Evolutionary conservation across 176 grass and related monocot genomes (phyloP), one percentile per base, ranked within the genome.

Genomic region (Themeda triandra): DNA sequence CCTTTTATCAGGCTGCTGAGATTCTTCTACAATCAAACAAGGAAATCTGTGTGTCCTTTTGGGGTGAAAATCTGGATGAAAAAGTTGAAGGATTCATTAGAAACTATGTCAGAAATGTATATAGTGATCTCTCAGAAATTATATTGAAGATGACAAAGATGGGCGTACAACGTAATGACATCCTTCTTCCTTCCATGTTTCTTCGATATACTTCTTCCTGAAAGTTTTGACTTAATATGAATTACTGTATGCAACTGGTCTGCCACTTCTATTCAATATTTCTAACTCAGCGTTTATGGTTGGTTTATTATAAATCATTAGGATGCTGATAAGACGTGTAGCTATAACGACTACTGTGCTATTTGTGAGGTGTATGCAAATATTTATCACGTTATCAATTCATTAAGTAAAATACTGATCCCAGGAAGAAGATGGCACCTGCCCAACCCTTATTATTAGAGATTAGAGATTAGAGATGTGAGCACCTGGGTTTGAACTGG

Each of bases 1-100:
- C 69, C 45, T 85, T 54, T 48, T 83, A 0, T 72, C 87, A 97
- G 94, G 94, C 92, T 84, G 94, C 92, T 65, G 87, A 97, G 66
- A 10, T 73, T 73, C 45, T 73, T 73, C 45, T 87, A 71, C 85
- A 87, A 54, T 90, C 92, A 71, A 49, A 18, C 3, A 85, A 72
- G 5, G 76, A 87, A 80, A 92, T 32, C 11, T 82, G 79, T 63
- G 17, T 91, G 42, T 90, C 76, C 44, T 97, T 94, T 77, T 94
- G 89, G 92, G 87, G 85, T 39, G 84, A 90, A 79, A 69, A 59
- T 35, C 33, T 84, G 63, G 79, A 97, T 87, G 79, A 77, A 69
- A 69, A 63, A 46, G 46, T 76, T 75, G 94, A 97, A 9, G 45
- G 80, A 60, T 82, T 68, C 66, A 13, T 88, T 77, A 90, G 63